Evolutionary conservation across 1,139 yeast genomes (phyloP).

Genomic region (Trichomonascaceae sp.): DNA sequence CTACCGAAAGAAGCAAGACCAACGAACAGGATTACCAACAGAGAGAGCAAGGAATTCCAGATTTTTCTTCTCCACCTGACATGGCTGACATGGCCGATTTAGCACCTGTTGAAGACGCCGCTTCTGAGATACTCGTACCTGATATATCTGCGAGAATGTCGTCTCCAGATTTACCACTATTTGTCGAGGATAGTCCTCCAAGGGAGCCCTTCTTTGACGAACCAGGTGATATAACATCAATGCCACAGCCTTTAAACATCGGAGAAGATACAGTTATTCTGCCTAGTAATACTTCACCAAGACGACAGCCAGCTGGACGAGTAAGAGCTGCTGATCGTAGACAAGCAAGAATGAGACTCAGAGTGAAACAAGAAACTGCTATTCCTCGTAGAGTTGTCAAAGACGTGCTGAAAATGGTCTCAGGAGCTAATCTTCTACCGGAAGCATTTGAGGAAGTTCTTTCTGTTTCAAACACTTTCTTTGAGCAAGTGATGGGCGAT

Average conservation of each 20-base stretch:
- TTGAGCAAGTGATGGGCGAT: conserved; percentile 26
- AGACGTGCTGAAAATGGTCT: conserved; percentile 21
- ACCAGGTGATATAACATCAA: not conserved
- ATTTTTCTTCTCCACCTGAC: not conserved
- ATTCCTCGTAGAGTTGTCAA: conserved; percentile 22
- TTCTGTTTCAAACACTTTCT: conserved; percentile 24
- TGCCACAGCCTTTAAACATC: conserved; percentile 4
- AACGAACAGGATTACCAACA: not conserved
- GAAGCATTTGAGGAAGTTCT: conserved; percentile 26
- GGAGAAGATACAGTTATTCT: conserved; percentile 3
- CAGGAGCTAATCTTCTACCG: conserved; percentile 13
- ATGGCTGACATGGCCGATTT: not conserved
- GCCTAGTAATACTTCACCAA: not conserved
- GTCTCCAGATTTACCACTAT: not conserved
- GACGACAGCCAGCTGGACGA: not conserved
- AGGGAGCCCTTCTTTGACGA: not conserved
- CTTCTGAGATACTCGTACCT: not conserved
- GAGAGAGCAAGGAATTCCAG: not conserved
- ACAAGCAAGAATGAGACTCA: not conserved
- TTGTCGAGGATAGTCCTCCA: not conserved
- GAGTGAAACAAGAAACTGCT: conserved; percentile 16
- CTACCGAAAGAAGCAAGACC: not conserved
- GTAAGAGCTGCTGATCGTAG: not conserved
- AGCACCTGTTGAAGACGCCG: not conserved
- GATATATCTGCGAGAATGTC: not conserved